Evolutionary conservation across 441 rosid species (phyloP), one percentile per base, ranked within the genome.

Genomic region (Pelargonium myrrhifolium): DNA sequence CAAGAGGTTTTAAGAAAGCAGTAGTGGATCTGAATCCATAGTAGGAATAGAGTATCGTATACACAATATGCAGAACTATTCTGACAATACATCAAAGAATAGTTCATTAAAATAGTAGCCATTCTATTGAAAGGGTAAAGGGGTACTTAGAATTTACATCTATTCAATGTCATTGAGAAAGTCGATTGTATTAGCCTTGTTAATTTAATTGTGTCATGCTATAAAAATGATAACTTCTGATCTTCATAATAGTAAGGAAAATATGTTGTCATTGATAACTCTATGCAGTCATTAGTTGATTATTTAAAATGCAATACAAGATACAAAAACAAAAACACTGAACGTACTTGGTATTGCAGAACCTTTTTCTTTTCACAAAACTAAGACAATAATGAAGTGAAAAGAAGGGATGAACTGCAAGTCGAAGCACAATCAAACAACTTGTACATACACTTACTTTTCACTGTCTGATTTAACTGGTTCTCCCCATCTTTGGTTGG

Each of bases 121-220:
- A 9, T 9, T 22, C 62, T 15, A 59, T 21, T 28, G 24, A 53
- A 17, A 15, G 3, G 24, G 21, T 53, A 53, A 17, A 17, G 40
- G 60, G 62, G 62, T 59, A 59, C 37, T 22, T 15, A 59, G 62
- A 59, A 21, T 22, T 59, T 10, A 59, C 62, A 59, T 59, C 62
- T 59, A 59, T 59, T 22, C 62, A 21, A 59, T 24, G 14, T 59
- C 26, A 6, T 24, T 59, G 62, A 20, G 62, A 59, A 59, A 59
- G 35, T 59, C 37, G 26, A 39, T 60, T 26, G 64, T 17, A 5
- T 24, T 26, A 60, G 64, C 9, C 18, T 26, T 60, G 40, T 10
- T 10, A 58, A 5, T 15, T 58, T 22, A 58, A 58, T 9, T 58
- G 6, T 58, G 8, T 22, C 31, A 58, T 58, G 35, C 62, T 9